Evolutionary conservation across 441 rosid genomes (phyloP).

Genomic region (Brassica balearica): DNA sequence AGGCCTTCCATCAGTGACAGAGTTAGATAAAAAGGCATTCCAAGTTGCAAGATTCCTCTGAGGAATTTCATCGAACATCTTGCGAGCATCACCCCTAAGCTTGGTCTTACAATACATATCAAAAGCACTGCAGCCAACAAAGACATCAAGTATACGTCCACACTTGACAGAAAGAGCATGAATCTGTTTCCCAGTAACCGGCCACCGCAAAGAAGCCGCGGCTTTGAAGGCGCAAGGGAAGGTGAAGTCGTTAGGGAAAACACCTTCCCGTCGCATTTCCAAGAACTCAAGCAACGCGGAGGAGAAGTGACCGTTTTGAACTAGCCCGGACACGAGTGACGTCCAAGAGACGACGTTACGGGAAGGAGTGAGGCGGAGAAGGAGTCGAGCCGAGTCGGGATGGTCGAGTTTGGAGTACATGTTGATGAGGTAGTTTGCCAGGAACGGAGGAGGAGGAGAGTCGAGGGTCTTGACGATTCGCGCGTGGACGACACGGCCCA

Average conservation of each 20-base stretch:
- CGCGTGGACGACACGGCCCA: slow-evolving; percentile 72
- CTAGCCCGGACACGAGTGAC: slow-evolving; percentile 42
- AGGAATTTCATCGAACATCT: slow-evolving; percentile 88
- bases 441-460: slow-evolving; percentile 57
- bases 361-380: slow-evolving; percentile 2
- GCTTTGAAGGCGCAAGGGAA: slow-evolving; percentile 89
- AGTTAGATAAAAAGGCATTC: slow-evolving; percentile 80
- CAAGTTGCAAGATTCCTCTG: slow-evolving; percentile 63
- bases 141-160: slow-evolving; percentile 58
- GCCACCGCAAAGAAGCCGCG: slow-evolving; percentile 52
- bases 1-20: slow-evolving; percentile 64
- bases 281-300: slow-evolving; percentile 60
- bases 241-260: slow-evolving; percentile 79
- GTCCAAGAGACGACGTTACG: neutral
- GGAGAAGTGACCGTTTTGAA: slow-evolving; percentile 61
- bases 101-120: slow-evolving; percentile 77
- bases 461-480: slow-evolving; percentile 58
- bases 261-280: slow-evolving; percentile 61
- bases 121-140: slow-evolving; percentile 80
- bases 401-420: slow-evolving; percentile 26
- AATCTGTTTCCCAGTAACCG: slow-evolving; percentile 59
- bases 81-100: slow-evolving; percentile 57
- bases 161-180: slow-evolving; percentile 73
- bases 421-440: slow-evolving; percentile 68
- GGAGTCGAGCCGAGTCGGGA: neutral